phyloP scores from a whole-genome alignment of 257 asterid species.

The Knoxia roxburghii region DNA sequence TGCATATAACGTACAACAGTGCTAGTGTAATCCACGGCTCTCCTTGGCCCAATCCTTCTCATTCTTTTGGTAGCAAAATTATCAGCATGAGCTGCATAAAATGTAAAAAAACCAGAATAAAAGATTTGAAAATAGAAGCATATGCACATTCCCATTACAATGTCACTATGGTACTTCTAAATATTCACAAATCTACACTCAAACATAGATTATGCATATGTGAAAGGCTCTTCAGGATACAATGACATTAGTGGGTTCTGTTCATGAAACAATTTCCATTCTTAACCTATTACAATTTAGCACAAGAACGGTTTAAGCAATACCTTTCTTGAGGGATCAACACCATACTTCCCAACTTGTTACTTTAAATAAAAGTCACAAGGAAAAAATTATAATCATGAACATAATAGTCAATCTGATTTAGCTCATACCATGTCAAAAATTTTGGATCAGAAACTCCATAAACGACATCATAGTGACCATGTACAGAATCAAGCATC shows the following conservation, averaged over 20 bases:
- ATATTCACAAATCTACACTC: no score
- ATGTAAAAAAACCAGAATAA: slow-evolving; percentile 24
- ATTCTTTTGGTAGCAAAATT: slow-evolving; percentile 81
- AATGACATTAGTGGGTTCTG: no score
- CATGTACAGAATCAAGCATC: slow-evolving; percentile 69
- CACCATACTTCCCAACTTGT: no score
- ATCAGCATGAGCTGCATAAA: slow-evolving; percentile 71
- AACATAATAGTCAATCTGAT: not conserved
- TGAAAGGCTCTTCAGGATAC: no score
- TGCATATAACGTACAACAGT: slow-evolving; percentile 94
- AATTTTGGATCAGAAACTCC: slow-evolving; percentile 80
- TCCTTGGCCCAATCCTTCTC: slow-evolving; percentile 92
- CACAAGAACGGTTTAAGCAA: no score
- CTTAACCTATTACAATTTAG: no score
- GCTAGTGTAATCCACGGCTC: slow-evolving; percentile 98
- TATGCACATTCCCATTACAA: no score
- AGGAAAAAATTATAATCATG: not conserved
- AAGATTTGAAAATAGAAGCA: no score
- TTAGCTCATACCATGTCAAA: slow-evolving; percentile 56
- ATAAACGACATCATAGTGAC: slow-evolving; percentile 84
- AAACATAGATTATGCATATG: no score
- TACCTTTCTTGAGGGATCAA: no score
- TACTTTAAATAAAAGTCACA: no score
- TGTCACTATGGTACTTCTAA: not conserved
- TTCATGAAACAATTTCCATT: no score